Evolutionary conservation across 371 early-diverging fungal genomes (phyloP), one percentile per base, ranked within the genome.

Genomic region (Apophysomyces elegans): DNA sequence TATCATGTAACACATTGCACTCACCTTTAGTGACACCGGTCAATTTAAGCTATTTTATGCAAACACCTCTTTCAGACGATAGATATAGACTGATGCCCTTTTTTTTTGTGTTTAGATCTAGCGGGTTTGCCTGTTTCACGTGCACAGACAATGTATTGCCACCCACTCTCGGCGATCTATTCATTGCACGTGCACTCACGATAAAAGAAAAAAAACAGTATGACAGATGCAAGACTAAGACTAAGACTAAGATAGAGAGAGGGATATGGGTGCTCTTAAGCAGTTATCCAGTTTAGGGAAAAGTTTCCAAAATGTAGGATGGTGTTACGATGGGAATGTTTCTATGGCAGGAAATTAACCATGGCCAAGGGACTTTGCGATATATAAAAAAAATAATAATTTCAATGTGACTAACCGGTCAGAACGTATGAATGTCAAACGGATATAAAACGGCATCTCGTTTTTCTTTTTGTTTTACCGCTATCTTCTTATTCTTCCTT

Each of bases 261-360:
- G 7, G 6, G 46, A 6, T 45, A n/a, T 45, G 8, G 13, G 16
- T 11, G 2, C 47, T 47, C 18, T 47, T n/a, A 50, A 16, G 16
- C 9, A 8, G 18, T 50, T 26, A 26, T 50, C 54, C 21, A 50
- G 9, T 50, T 50, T 50, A 18, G 54, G 54, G 54, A 50, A 50
- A 50, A 50, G 54, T 50, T 50, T 50, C 54, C 54, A 50, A 50
- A 50, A 50, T 50, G 11, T 50, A 50, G 54, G 54, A 47, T 50
- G 18, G 54, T 50, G 54, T 50, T 11, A 50, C 54, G 21, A 21
- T 21, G 6, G 54, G 4, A 8, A 18, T 21, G n/a, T 16, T 50
- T 50, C 54, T n/a, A 18, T 50, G 18, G 54, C 21, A 50, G 8
- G 21, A 50, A 0, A 5, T 45, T 45, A 45, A 2, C 32, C 32